phyloP scores from a whole-genome alignment of 176 grass and related monocot species.

The Ensete glaucum region DNA sequence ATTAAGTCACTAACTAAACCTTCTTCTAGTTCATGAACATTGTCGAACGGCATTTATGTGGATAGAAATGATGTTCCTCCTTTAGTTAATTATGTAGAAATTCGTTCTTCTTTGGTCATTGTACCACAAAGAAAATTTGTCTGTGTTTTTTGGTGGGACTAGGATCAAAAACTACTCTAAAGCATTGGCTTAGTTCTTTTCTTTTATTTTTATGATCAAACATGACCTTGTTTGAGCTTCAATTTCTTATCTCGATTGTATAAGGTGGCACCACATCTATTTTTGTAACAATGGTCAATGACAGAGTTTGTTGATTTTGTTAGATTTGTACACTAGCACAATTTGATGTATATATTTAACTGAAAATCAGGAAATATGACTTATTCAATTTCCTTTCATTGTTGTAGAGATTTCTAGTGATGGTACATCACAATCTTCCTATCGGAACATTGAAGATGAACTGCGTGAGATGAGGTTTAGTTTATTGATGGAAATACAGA shows the following conservation, averaged over 20 bases:
- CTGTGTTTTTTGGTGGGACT: too few species aligned
- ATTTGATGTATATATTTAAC: neutral
- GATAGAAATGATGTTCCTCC: too few species aligned
- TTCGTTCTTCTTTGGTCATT: too few species aligned
- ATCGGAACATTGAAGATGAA: constrained; percentile 46
- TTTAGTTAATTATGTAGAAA: too few species aligned
- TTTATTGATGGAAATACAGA: constrained; percentile 75
- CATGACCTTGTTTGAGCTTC: neutral
- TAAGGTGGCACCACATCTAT: neutral
- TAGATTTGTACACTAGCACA: neutral
- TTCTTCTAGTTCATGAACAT: too few species aligned
- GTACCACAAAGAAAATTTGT: too few species aligned
- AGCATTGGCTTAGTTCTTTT: too few species aligned
- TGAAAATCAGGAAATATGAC: neutral
- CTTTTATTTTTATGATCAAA: neutral
- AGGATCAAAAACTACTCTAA: too few species aligned
- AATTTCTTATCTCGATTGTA: neutral
- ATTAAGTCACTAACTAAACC: too few species aligned
- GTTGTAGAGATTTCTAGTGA: constrained; percentile 78
- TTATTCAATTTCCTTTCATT: constrained; percentile 3
- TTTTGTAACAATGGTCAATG: neutral
- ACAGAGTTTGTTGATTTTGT: neutral
- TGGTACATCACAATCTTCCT: constrained; percentile 28
- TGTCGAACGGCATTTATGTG: too few species aligned
- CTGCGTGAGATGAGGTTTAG: constrained; percentile 67